Evolutionary conservation across 1,139 yeast genomes (phyloP), one percentile per base, ranked within the genome.

Genomic region (Ogataea hybrid): DNA sequence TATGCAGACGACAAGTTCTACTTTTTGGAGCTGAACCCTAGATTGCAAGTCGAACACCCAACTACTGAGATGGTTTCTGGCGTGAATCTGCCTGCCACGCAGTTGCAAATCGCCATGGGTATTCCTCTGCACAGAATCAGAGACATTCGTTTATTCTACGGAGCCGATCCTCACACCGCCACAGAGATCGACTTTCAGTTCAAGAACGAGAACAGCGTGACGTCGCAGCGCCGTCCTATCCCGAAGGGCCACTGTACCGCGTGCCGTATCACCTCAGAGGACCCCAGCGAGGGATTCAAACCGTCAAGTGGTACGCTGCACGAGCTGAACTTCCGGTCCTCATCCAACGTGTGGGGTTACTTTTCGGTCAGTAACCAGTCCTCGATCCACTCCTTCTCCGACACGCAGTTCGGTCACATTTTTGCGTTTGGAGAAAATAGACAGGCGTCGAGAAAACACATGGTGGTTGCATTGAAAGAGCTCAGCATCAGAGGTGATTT

Each of bases 1-100:
- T 92, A 89, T 63, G 79, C 86, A 43, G 97, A 92, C 53, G 92
- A 90, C 67, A 89, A 90, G 65, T 92, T 90, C 65, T 92, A 89
- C 74, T 92, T 92, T 66, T 76, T 92, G 64, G 98, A 92, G 70
- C 77, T 92, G 63, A 92, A 92, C 67, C 98, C 98, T 58, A 85
- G 98, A 75, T 77, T 92, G 64, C 98, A 92, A 74, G 98, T 92
- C 51, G 98, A 92, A 75, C 98, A 92, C 75, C 98, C 98, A 58
- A 92, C 98, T 40, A 92, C 98, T 32, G 98, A 92, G 72, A 92
- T 92, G 98, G 98, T 88, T 43, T 84, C 96, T 21, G 98, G 98
- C 53, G 97, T 92, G 42, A 92, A 92, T 64, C 76, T 92, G 63
- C 98, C 98, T 29, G 95, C 97, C 47, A 96, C 98, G 38, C 98